phyloP scores from a whole-genome alignment of 176 grass and related monocot species.

The Eleusine coracana region DNA sequence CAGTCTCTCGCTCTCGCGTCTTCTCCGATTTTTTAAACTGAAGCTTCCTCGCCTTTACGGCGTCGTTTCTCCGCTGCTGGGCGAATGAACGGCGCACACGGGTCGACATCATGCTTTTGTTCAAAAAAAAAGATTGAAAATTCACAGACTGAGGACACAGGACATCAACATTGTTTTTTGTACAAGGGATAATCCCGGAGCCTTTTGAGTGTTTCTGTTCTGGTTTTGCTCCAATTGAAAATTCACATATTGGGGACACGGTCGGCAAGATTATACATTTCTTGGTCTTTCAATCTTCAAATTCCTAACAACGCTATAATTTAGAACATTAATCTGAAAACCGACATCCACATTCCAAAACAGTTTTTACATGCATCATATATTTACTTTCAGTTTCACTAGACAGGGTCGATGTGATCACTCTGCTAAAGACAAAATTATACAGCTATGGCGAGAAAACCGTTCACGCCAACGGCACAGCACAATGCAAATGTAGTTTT shows the following conservation, averaged over 20 bases:
- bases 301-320: background rate
- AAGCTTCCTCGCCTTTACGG: constrained; percentile 30
- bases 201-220: background rate
- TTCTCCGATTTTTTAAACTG: background rate
- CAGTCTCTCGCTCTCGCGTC: background rate
- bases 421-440: background rate
- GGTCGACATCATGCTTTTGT: background rate
- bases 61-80: background rate
- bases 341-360: background rate
- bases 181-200: background rate
- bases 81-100: background rate
- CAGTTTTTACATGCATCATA: background rate
- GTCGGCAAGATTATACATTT: too few species aligned
- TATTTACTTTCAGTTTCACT: too few species aligned
- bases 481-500: background rate
- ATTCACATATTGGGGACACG: background rate
- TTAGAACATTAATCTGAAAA: background rate
- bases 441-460: background rate
- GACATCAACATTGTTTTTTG: too few species aligned
- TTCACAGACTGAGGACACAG: too few species aligned
- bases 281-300: background rate
- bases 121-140: too few species aligned
- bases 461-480: background rate
- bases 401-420: background rate
- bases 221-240: background rate